phyloP scores from a whole-genome alignment of 495 filamentous ascomycete genomes.

The Aspergillus conjunctus region DNA sequence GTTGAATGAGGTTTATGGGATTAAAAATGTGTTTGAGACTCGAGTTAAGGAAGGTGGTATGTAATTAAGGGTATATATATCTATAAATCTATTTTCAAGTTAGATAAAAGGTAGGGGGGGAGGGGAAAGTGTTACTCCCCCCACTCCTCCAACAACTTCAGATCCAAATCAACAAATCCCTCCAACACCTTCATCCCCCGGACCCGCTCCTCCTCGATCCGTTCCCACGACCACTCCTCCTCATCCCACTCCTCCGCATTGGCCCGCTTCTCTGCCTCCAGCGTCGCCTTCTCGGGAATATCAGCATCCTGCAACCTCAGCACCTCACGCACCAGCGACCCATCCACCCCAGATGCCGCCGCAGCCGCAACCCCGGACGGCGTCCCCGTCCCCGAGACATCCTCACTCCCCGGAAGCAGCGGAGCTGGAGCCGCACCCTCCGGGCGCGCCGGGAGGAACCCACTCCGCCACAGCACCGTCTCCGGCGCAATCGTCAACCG shows the following conservation, averaged over 20 bases:
- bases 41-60: too few relatives aligned
- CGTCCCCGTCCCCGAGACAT: constrained; percentile 39
- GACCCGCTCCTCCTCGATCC: constrained; percentile 58
- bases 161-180: constrained; percentile 53
- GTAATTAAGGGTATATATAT: too few relatives aligned
- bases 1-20: too few relatives aligned
- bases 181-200: constrained; percentile 57
- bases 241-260: constrained; percentile 41
- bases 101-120: neutral
- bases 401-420: too few relatives aligned
- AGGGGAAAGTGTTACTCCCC: constrained; percentile 21
- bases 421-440: too few relatives aligned
- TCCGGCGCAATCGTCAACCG: constrained; percentile 84
- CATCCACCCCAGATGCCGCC: constrained; percentile 33
- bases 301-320: constrained; percentile 36
- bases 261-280: constrained; percentile 37
- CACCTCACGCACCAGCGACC: constrained; percentile 42
- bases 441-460: constrained; percentile 57
- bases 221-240: constrained; percentile 55
- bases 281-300: constrained; percentile 28
- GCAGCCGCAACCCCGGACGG: constrained; percentile 40
- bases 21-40: too few relatives aligned
- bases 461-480: constrained; percentile 65
- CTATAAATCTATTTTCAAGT: neutral
- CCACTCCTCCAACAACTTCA: constrained; percentile 47